Evolutionary conservation across 306 rosid species (phyloP), one percentile per base, ranked within the genome.

Genomic region (Prunus armeniaca): DNA sequence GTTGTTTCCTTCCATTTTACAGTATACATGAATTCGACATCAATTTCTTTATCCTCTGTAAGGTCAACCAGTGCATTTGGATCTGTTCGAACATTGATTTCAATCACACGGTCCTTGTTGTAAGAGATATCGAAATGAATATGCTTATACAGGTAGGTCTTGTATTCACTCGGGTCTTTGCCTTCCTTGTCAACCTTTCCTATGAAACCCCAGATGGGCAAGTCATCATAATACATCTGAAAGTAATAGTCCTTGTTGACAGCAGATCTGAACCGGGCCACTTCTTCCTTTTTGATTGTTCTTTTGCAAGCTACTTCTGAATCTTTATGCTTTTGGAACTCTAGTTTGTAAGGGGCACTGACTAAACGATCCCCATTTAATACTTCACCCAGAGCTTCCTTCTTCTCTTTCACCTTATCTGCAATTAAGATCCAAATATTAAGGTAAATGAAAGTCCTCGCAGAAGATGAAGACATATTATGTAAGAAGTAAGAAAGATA

Each of bases 141-240:
- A 77, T 85, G 96, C 82, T 84, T 88, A 78, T 90, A 92, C 19
- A 94, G 89, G 81, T 80, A 89, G 72, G 88, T 90, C 78, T 82
- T 87, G 69, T 73, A 86, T 12, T 94, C 96, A 69, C 91, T 94
- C 4, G 96, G 95, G 41, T 90, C 97, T 82, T 80, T 90, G 54
- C 83, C 85, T 12, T 89, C 89, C 89, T 88, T 89, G 24, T 89
- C 93, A 69, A 89, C 90, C 73, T 84, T 88, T 67, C 98, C 97
- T 20, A 94, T 87, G 86, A 92, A 89, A 25, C 93, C 95, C 96
- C 96, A 94, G n/a, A 92, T 81, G 15, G 98, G 98, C 70, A 94
- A 79, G 73, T 92, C 98, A 79, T 92, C 97, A 30, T 87, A 92
- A 79, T 92, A 92, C 96, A 92, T 92, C 80, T 94, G 95, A 69